phyloP scores from a whole-genome alignment of 176 grass and related monocot species.

The Olyra latifolia region DNA sequence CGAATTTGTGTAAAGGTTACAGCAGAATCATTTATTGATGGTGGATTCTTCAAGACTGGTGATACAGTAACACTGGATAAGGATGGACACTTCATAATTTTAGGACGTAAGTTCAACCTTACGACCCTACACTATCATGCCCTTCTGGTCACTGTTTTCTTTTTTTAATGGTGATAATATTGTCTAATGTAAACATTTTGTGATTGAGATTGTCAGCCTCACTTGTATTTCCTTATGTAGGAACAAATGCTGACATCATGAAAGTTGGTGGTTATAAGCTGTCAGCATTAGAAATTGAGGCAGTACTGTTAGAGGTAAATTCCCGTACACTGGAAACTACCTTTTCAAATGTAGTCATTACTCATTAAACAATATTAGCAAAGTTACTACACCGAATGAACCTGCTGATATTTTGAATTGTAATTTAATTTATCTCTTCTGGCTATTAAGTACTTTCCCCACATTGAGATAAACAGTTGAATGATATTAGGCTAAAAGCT shows the following conservation, averaged over 20 bases:
- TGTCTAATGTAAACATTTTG: not conserved
- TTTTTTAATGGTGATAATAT: not conserved
- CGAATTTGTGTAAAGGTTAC: constrained; percentile 66
- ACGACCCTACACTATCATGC: not conserved
- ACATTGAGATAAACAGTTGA: not conserved
- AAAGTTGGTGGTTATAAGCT: constrained; percentile 98
- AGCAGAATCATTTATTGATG: constrained; percentile 69
- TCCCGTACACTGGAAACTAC: not conserved
- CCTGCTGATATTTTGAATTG: constrained; percentile 9
- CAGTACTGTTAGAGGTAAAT: constrained; percentile 81
- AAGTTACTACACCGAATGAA: constrained; percentile 8
- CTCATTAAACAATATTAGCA: not conserved
- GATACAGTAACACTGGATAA: constrained; percentile 88
- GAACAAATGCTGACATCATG: constrained; percentile 98
- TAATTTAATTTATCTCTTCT: not conserved
- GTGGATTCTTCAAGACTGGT: constrained; percentile 93
- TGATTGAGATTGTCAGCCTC: not conserved
- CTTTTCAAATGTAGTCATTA: not conserved
- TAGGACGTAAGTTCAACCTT: constrained; percentile 74
- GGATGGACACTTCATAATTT: constrained; percentile 83
- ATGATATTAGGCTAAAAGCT: constrained; percentile 13
- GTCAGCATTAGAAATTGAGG: constrained; percentile 93
- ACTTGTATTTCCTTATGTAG: constrained; percentile 45
- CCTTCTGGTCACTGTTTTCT: constrained; percentile 30
- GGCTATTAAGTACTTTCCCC: not conserved